Percentiles rank a stretch among this genome's conserved stretches.
These are phyloP conservation scores for Cryptococcus maquisensis DNA, from an alignment of 1,284 basidiomycete species.

Conservation along the genomic window DNA sequence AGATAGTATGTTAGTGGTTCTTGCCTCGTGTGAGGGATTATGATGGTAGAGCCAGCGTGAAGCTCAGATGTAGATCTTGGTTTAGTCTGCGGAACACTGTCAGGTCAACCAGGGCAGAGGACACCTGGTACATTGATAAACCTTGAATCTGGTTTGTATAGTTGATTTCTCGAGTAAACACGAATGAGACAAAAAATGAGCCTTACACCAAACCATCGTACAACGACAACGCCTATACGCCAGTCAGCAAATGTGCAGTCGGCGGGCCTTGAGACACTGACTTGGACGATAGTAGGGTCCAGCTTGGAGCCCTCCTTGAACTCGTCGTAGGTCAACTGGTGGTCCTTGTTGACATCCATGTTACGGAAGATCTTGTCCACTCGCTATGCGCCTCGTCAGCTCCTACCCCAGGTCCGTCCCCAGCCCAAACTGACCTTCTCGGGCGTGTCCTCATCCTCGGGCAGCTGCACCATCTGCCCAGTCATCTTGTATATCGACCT, in stretches of 20 bases:
- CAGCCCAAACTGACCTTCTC: slow-evolving; percentile 69
- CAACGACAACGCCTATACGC: slow-evolving; percentile 51
- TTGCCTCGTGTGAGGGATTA: too few species aligned
- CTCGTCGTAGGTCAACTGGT: slow-evolving; percentile 84
- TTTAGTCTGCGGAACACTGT: too few species aligned
- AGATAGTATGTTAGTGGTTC: too few species aligned
- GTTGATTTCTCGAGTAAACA: too few species aligned
- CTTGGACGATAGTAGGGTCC: slow-evolving; percentile 97
- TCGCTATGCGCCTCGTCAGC: slow-evolving; percentile 55
- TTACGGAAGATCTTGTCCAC: slow-evolving; percentile 94
- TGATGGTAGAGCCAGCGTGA: too few species aligned
- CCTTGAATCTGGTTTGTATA: too few species aligned
- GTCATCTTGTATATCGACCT: slow-evolving; percentile 98
- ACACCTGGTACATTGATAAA: too few species aligned
- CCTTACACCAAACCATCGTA: slow-evolving; percentile 53
- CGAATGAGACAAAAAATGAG: too few species aligned
- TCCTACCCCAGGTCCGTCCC: too few species aligned
- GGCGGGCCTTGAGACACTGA: slow-evolving; percentile 39
- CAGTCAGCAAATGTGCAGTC: background rate
- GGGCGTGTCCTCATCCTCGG: slow-evolving; percentile 95
- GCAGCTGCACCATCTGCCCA: slow-evolving; percentile 97
- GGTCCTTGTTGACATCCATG: slow-evolving; percentile 89
- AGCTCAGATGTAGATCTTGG: too few species aligned
- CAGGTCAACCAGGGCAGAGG: too few species aligned
- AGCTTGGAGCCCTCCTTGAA: slow-evolving; percentile 96